Base-by-base conservation (phyloP, 345 rosid species). In the Euphorbia pulcherrima region DNA sequence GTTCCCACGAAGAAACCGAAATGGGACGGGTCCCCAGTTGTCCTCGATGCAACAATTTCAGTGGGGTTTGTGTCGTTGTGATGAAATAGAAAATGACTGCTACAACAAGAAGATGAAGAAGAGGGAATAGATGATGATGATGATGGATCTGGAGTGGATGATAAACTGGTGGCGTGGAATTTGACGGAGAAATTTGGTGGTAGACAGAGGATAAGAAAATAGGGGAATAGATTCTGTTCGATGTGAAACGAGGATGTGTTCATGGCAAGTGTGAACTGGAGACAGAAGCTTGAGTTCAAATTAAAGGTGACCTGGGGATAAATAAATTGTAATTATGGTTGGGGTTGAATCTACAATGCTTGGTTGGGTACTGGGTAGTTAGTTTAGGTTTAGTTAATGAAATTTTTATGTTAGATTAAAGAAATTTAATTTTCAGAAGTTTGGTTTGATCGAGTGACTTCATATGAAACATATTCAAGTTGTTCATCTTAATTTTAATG, bases 261-360 rank as follows among this genome's bases (percentile, higher is more conserved):
- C 81, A 23, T 64, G 87, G 88, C 1, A 85, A 87, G 78, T 83
- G 85, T 66, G 83, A 84, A 14, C 53, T 81, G 55, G 87, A 86
- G 21, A 52, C 78, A 55, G 83, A 77, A 59, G 75, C 75, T 41
- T 70, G 62, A 71, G 46, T n/a, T n/a, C n/a, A n/a, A n/a, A 55
- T 48, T 68, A 26, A 26, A 61, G 62, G 63, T 62, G 53, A 73
- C 7, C n/a, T 13, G 12, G 54, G 67, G 61, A 17, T 4, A 52
- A 60, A 60, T 13, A 21, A 53, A 12, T 44, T 47, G 33, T 50
- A 57, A 57, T 33, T 72, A 26, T 23, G 27, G n/a, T 44, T 27
- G 16, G 40, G 26, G n/a, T 48, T 29, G 23, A 24, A 26, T 37
- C 6, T 35, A 7, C 1, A 18, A 12, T 1, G 27, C 26, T 40